Evolutionary conservation across 352 stramenopile genomes (phyloP), one percentile per base, ranked within the genome.

Genomic region (Pythium rhizo-oryzae): DNA sequence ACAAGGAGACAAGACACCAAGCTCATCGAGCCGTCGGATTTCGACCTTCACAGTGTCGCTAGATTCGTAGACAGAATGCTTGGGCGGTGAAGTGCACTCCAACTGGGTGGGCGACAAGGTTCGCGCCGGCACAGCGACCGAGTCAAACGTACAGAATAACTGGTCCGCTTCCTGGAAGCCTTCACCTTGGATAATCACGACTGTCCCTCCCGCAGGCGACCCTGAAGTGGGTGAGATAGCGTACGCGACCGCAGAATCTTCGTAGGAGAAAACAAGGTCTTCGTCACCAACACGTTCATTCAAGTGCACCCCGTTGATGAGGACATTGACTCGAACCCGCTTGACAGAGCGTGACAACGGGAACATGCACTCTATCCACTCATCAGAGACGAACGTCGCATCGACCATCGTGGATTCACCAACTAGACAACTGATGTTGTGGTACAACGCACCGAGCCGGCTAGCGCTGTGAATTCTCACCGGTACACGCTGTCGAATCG

Each of bases 141-240:
- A 39, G 15, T 59, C 69, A 62, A 79, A 79, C 8, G 53, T 15
- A 35, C 72, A 79, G 23, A 64, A 51, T 13, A 78, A 58, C 25
- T 49, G 23, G 8, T 35, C 23, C 9, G 3, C 8, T 30, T 52
- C 41, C 24, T 58, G 53, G 54, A 75, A 78, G 8, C 72, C 72
- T 65, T 78, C 72, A 5, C 72, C 72, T n/a, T 25, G 47, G 5
- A 78, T 59, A 47, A 23, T 65, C 18, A 78, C n/a, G 2, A 19
- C 23, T 0, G 72, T 75, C 19, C 67, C 61, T 25, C 72, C 72
- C 15, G 30, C 21, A n/a, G 33, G 49, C 41, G 62, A 59, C 5
- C 67, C 72, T 12, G 54, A 51, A 7, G 25, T 18, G 11, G 72
- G 72, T 7, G 49, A 46, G 8, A 78, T 69, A 11, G 19, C 24